Evolutionary conservation across 176 grass and related monocot genomes (phyloP), one percentile per base, ranked within the genome.

Genomic region (Olyra latifolia): DNA sequence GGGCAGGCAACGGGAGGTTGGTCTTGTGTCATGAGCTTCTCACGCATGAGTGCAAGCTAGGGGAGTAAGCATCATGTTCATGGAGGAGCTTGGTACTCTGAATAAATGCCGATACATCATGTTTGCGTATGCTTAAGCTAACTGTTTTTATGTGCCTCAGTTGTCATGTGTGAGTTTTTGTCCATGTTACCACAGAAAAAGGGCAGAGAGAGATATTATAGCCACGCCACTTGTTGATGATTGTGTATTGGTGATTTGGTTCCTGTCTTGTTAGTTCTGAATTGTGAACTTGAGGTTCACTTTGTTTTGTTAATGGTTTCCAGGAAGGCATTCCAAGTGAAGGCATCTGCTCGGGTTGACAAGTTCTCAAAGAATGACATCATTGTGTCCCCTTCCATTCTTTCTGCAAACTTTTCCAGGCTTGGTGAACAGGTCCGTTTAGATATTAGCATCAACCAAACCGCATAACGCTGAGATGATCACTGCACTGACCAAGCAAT

Each of bases 311-410:
- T 19, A 52, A 27, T 81, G 78, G 23, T 78, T 50, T 73, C 40
- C 14, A 89, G 88, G 88, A 89, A 82, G 77, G 7, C 35, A 30
- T 86, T 89, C 88, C 88, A 77, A 52, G 90, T 95, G 65, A 95
- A 71, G 48, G 96, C 96, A 15, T 82, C 96, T 20, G 38, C 89
- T 54, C 86, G 96, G 65, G 96, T 99, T 11, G 96, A 99, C 81
- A 93, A 86, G 53, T 99, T 76, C 71, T 99, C 92, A 16, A 99
- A 99, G 84, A 99, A 29, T 29, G 90, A 99, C 84, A 99, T 99
- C 71, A 95, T 99, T 12, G 96, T 99, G 43, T 99, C 96, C 54
- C 96, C 96, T 35, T 99, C 96, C 57, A 95, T 99, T 80, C 93
- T 99, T 16, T 99, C 96, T 61, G 96, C 96, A 72, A 99, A 95